These are phyloP conservation scores for Tylopilus intermedius DNA, from an alignment of 768 basidiomycete species.

Conservation along the genomic window DNA sequence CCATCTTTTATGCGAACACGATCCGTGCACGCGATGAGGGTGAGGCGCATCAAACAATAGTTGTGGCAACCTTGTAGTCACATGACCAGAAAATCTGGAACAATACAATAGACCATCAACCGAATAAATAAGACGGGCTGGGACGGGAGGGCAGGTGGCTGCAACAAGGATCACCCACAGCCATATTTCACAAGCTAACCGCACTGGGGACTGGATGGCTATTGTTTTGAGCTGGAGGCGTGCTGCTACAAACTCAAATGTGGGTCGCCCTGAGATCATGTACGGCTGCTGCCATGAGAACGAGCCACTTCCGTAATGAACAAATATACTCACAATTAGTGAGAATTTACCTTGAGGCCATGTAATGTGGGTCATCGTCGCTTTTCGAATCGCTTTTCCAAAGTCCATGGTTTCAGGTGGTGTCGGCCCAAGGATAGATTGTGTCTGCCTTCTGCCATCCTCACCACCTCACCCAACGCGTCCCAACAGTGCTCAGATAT, in stretches of 20 bases:
- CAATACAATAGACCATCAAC: constrained; percentile 24
- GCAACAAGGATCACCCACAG: constrained; percentile 11
- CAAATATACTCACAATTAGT: background rate
- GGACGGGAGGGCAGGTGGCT: constrained; percentile 3
- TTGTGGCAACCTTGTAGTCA: constrained; percentile 18
- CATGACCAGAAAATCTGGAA: constrained; percentile 14
- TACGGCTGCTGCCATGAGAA: background rate
- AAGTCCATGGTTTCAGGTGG: constrained; percentile 24
- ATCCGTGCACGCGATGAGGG: constrained; percentile 4
- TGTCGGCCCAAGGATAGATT: constrained; percentile 48
- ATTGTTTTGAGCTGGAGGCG: constrained; percentile 12
- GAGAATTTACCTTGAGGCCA: background rate
- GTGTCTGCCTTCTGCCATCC: constrained; percentile 56
- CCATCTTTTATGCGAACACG: constrained; percentile 18
- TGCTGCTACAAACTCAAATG: background rate
- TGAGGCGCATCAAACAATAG: constrained; percentile 24
- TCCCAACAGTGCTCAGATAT: constrained; percentile 40
- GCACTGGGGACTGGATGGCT: background rate
- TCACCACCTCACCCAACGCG: constrained; percentile 48
- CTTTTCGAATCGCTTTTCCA: constrained; percentile 11
- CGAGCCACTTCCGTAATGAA: background rate
- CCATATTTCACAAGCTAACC: constrained; percentile 10
- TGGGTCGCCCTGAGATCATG: background rate
- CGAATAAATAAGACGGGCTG: background rate
- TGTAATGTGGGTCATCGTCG: background rate